Evolutionary conservation across 2,329 filamentous ascomycete genomes (phyloP), one percentile per base, ranked within the genome.

Genomic region (Plectosphaerella plurivora): DNA sequence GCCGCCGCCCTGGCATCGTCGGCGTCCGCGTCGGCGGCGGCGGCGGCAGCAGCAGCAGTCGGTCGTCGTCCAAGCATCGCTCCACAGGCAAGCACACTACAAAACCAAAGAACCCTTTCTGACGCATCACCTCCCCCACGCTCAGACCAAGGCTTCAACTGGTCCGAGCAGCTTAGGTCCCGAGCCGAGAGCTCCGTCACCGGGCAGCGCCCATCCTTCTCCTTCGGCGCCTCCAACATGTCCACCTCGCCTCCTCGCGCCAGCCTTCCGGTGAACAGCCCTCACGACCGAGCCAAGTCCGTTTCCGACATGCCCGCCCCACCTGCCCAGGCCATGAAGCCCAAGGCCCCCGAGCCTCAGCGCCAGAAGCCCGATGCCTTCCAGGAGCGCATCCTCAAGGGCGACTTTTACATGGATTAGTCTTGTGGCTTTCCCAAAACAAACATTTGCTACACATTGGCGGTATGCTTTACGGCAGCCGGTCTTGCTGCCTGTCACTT

Each of bases 381-480:
- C 74, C 92, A 97, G 71, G 94, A 99, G 79, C 85, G 95, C 60
- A 97, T 99, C 63, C 80, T 99, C 60, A 94, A 96, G 74, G 94
- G 93, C 45, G 94, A 99, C 65, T 97, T 99, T 64, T 94, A 94
- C 75, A 97, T 97, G 91, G 92, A 97, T 66, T 96, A 78, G 78
- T 33, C 28, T 33, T 33, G 7, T 18, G 28, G 36, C 35, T 33
- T 22, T 22, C 22, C 22, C 22, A 5, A 22, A 22, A 22, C 22
- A 33, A 33, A 33, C 11, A 33, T 33, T 33, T 33, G 28, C 28
- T 24, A 15, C 18, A 47, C 25, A 47, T 33, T 46, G 45, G 45
- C 45, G 24, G 45, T 35, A 15, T 47, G 45, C 45, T 28, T 33
- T 28, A 28, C 45, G 35, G 22, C 45, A 25, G 45, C 45, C 3